A percentile compares a stretch with the other conserved stretches of the same genome.
phyloP scores from a whole-genome alignment of 2,329 filamentous ascomycete species.

The Pseudogymnoascus sp. region DNA sequence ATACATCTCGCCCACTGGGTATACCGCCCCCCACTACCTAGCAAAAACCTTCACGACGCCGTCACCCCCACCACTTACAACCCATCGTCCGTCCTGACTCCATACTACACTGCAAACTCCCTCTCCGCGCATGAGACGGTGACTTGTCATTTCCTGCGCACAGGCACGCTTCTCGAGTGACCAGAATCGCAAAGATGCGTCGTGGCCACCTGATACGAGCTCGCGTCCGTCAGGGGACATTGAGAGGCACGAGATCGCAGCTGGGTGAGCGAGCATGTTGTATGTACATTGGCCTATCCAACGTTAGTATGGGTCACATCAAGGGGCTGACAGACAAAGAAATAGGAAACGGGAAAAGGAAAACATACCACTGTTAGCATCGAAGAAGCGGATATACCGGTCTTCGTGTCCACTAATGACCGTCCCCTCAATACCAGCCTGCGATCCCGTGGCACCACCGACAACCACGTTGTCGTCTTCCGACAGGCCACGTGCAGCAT shows the following conservation, averaged over 20 bases:
- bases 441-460: conserved; percentile 72
- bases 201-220: conserved; percentile 91
- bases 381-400: conserved; percentile 91
- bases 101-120: conserved; percentile 91
- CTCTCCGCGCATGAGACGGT: conserved; percentile 91
- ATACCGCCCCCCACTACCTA: conserved; percentile 31
- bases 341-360: neutral
- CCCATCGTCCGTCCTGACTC: conserved; percentile 91
- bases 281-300: conserved; percentile 90
- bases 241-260: conserved; percentile 84
- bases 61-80: conserved; percentile 90
- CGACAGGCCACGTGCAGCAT: conserved; percentile 54
- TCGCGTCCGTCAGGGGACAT: conserved; percentile 90
- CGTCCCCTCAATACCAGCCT: conserved; percentile 78
- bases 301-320: neutral
- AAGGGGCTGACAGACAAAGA: neutral
- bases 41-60: conserved; percentile 91
- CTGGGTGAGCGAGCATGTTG: conserved; percentile 93
- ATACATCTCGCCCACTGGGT: conserved; percentile 9
- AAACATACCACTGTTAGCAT: conserved; percentile 91
- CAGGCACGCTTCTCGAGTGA: conserved; percentile 91
- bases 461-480: conserved; percentile 69
- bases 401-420: conserved; percentile 97
- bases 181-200: conserved; percentile 95
- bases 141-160: conserved; percentile 88